Evolutionary conservation across 2,329 filamentous ascomycete species (phyloP).

Genomic region (Venturia pyrina): DNA sequence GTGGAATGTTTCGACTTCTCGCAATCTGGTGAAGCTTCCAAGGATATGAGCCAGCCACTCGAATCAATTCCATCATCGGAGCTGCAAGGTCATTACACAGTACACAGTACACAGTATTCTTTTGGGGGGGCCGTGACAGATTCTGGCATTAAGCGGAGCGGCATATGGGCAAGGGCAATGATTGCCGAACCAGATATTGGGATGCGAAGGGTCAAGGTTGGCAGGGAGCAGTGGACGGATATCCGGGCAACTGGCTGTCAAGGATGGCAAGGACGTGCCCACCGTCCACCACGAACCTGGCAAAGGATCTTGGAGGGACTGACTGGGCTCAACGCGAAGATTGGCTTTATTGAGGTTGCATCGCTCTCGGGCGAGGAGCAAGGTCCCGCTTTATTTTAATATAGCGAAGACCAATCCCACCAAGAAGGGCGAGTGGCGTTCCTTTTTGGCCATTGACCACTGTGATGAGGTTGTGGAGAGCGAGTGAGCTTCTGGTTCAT

Average conservation of each 20-base stretch:
- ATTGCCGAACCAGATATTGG: background rate
- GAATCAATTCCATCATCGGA: background rate
- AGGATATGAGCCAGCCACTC: background rate
- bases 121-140: background rate
- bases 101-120: background rate
- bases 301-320: background rate
- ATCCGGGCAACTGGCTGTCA: background rate
- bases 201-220: background rate
- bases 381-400: constrained; percentile 6
- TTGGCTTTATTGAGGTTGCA: constrained; percentile 9
- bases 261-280: constrained; percentile 2
- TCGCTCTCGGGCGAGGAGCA: background rate
- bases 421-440: background rate
- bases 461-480: no score
- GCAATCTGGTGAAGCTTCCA: background rate
- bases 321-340: background rate
- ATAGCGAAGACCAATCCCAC: background rate
- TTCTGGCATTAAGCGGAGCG: background rate
- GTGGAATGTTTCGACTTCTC: background rate
- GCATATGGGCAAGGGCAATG: background rate
- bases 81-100: background rate
- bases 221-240: background rate
- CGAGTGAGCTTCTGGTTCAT: background rate
- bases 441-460: background rate
- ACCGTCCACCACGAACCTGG: background rate